These are phyloP conservation scores for Panicum hallii DNA, from an alignment of 202 grass and related monocot species.

Conservation along the genomic window DNA sequence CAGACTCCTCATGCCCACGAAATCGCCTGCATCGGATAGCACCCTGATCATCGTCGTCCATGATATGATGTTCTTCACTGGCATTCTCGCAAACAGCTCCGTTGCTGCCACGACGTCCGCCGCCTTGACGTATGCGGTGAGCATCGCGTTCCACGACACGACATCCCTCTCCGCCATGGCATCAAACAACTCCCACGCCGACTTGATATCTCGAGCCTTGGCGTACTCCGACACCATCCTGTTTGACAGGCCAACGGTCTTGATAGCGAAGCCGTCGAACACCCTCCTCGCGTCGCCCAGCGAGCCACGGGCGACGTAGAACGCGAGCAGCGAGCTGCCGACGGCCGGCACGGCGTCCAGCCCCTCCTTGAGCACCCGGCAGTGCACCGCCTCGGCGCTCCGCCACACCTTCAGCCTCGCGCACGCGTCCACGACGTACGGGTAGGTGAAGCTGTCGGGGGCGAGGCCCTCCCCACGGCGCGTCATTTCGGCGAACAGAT, in stretches of 20 bases:
- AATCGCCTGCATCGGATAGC: slow-evolving; percentile 31
- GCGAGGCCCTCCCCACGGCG: slow-evolving; percentile 15
- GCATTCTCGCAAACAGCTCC: slow-evolving; percentile 52
- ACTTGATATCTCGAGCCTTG: slow-evolving; percentile 12
- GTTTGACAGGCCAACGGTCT: slow-evolving; percentile 42
- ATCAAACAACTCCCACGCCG: slow-evolving; percentile 46
- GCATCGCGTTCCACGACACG: slow-evolving; percentile 64
- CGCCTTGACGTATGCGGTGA: slow-evolving; percentile 36
- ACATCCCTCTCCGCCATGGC: slow-evolving; percentile 47
- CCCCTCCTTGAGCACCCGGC: slow-evolving; percentile 48
- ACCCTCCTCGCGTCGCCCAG: slow-evolving; percentile 34
- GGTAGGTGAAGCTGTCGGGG: slow-evolving; percentile 59
- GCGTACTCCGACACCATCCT: slow-evolving; percentile 49
- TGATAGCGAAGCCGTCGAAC: slow-evolving; percentile 38
- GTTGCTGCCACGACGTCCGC: not conserved
- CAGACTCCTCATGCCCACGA: slow-evolving; percentile 43
- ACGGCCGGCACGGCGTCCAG: slow-evolving; percentile 30
- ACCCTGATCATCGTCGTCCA: slow-evolving; percentile 55
- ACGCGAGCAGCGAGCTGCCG: slow-evolving; percentile 45
- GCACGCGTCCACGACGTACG: slow-evolving; percentile 51
- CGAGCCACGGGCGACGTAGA: slow-evolving; percentile 41
- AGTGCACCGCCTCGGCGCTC: slow-evolving; percentile 36
- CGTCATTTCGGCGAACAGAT: slow-evolving; percentile 59
- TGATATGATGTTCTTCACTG: slow-evolving; percentile 43
- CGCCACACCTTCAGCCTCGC: slow-evolving; percentile 30